These are phyloP conservation scores for Grigorovia transvaalensis DNA, from an alignment of 805 yeast genomes.

Conservation along the genomic window DNA sequence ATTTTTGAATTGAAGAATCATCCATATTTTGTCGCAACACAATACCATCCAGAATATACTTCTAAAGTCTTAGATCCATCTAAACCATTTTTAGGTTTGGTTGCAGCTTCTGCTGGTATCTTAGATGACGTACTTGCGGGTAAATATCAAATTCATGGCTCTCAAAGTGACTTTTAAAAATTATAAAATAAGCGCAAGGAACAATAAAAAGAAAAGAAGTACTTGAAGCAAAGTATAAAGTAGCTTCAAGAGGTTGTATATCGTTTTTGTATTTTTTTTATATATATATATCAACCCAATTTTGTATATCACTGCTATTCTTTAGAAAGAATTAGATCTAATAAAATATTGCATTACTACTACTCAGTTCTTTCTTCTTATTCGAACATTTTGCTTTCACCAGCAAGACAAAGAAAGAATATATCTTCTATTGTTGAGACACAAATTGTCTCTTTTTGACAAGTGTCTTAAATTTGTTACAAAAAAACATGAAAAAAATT, in stretches of 20 bases:
- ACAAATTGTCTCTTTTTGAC: neutral
- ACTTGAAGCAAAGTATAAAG: neutral
- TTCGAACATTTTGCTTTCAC: neutral
- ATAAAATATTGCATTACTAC: neutral
- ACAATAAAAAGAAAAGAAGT: neutral
- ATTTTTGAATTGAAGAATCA: slow-evolving; percentile 77
- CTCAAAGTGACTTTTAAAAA: slow-evolving; percentile 6
- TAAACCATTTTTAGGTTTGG: slow-evolving; percentile 88
- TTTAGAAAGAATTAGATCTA: neutral
- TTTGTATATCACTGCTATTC: neutral
- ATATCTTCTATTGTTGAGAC: too few species aligned
- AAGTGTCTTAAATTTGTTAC: neutral
- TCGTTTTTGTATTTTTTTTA: neutral
- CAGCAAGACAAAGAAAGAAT: neutral
- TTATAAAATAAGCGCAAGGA: neutral
- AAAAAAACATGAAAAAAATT: neutral
- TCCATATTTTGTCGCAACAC: slow-evolving; percentile 89
- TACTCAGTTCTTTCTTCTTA: neutral
- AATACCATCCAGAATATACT: slow-evolving; percentile 96
- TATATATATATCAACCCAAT: neutral
- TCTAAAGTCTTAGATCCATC: slow-evolving; percentile 96
- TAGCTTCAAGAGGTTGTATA: neutral
- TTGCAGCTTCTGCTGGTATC: slow-evolving; percentile 86
- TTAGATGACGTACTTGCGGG: slow-evolving; percentile 53
- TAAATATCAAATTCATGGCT: slow-evolving; percentile 15